Percentiles rank a stretch among this genome's conserved stretches.
phyloP scores from a whole-genome alignment of 2,329 filamentous ascomycete genomes.

The Aspergillus clavatus region DNA sequence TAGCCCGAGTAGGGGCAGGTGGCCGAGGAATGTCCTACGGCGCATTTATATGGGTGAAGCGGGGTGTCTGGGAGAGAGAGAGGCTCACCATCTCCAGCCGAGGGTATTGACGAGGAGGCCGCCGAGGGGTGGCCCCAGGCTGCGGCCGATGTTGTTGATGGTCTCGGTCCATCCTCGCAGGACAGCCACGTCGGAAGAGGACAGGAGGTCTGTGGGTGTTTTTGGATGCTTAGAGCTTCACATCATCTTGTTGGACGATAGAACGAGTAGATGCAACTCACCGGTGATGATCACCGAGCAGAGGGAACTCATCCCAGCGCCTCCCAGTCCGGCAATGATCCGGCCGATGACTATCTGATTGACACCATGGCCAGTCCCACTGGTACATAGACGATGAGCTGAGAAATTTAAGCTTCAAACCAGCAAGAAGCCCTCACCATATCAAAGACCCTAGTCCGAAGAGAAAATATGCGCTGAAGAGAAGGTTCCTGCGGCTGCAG shows the following conservation, averaged over 20 bases:
- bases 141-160: constrained; percentile 40
- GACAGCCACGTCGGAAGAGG: constrained; percentile 40
- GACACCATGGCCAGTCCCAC: constrained; percentile 9
- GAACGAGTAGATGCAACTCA: too few relatives aligned
- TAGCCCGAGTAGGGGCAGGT: constrained; percentile 51
- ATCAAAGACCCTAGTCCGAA: constrained; percentile 14
- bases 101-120: constrained; percentile 65
- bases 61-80: neutral
- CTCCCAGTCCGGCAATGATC: constrained; percentile 34
- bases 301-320: constrained; percentile 36
- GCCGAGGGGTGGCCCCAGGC: constrained; percentile 62
- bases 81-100: constrained; percentile 62
- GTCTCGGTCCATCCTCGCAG: constrained; percentile 46
- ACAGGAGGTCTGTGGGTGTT: constrained; percentile 37
- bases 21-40: constrained; percentile 52
- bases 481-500: constrained; percentile 40
- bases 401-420: neutral
- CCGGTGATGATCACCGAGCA: constrained; percentile 40
- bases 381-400: neutral
- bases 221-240: too few relatives aligned
- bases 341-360: constrained; percentile 31
- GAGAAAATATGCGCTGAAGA: constrained; percentile 36
- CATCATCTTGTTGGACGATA: too few relatives aligned
- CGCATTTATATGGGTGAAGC: too few relatives aligned
- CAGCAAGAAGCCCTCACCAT: constrained; percentile 16